Evolutionary conservation across 768 basidiomycete species (phyloP), one percentile per base, ranked within the genome.

Genomic region (Serendipita sp.): DNA sequence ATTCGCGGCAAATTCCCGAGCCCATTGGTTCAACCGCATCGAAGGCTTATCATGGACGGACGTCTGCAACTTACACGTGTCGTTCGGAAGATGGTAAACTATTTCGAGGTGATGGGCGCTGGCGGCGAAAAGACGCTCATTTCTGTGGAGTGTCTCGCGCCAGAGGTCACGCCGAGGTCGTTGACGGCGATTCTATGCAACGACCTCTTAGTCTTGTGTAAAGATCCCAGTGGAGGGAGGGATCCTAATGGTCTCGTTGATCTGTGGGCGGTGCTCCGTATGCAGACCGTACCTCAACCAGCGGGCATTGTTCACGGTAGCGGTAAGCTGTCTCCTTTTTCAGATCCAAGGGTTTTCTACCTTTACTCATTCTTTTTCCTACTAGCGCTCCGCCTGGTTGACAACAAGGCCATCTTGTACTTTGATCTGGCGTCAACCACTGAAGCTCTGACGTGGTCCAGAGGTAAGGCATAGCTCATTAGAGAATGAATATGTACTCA

Each of bases 1-100:
- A 97, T 99, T 70, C 80, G 86, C 45, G 90, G 92, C 18, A 89
- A 84, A 72, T 97, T 96, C 74, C 93, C 92, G 5, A 94, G 92
- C 66, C 94, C 96, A n/a, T 78, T 99, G 44, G 96, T 99, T 41
- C 96, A 98, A 73, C 96, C 96, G 5, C 96, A 99, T 76, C 85
- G 91, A 41, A 88, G 89, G 65, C 82, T 99, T 41, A 88, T 99
- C 65, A 89, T 95, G 84, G 94, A 97, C 71, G 96, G 95, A 10
- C 79, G 80, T 28, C 75, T 98, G 45, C 78, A 87, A 63, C 78
- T 97, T 45, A 92, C 89, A 2, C 84, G 93, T n/a, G 88, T 95
- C 48, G 91, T 94, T 54, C 85, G 92, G 67, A 94, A 93, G 74
- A 83, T 85, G 0, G 80, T 83, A 34, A 82, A 89, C 13, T 83